Base-by-base conservation (phyloP, 106 monocot genomes). In the Allium sativum region DNA sequence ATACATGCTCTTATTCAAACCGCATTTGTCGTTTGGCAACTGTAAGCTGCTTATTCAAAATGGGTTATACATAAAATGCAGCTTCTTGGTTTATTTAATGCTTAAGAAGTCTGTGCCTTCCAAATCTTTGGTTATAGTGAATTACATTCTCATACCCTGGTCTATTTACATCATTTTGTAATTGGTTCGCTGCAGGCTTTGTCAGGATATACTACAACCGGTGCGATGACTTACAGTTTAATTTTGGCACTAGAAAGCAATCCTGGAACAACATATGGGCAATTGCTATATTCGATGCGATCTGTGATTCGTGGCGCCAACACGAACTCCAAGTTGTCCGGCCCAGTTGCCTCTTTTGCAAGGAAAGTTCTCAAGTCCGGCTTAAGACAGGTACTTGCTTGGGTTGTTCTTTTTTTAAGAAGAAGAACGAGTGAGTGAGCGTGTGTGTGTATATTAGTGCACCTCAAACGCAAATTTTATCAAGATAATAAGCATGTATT, bases 211-310 rank as follows among this genome's bases (percentile, higher is more conserved):
- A 65, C 69, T 13, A 58, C 71, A 54, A 91, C 91, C 9, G 84
- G 96, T 11, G 96, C 91, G 12, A 96, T 91, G 91, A 91, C 87
- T 9, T 91, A 77, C 73, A 81, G 87, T 72, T 96, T 96, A 58
- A 96, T 96, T 63, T 63, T 73, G 64, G 87, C 91, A 7, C 51
- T 91, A 9, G 84, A 82, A 59, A 78, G 41, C 18, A 80, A 87
- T 21, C 82, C 82, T 17, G 81, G 79, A 46, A 55, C 59, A 7
- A 96, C 87, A 15, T 91, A 96, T 56, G 91, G 96, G 7, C 45
- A 69, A 22, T 51, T 96, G 68, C 87, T 96, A 10, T 59, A 45
- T 5, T 42, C 64, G 21, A 91, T 96, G 87, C 75, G 96, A 21
- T 47, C 78, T 7, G 73, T 73, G 1, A 96, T 96, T 43, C 79